Evolutionary conservation across 345 rosid species (phyloP).

Genomic region (Chamaenerion angustifolium): DNA sequence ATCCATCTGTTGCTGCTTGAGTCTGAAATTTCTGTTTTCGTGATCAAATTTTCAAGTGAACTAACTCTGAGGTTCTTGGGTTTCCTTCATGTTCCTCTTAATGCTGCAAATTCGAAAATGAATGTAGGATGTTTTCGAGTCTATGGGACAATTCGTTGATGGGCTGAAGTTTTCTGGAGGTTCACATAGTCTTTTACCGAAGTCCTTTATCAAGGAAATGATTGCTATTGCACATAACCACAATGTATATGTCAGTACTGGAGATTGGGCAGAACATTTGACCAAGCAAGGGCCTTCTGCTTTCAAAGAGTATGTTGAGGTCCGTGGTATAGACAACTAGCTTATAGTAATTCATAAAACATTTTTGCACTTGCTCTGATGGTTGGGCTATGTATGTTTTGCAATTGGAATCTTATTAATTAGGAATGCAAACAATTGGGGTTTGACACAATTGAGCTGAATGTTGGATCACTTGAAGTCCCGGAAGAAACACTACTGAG

Average conservation of each 20-base stretch:
- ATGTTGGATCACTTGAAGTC: constrained; percentile 59
- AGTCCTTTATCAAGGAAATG: constrained; percentile 50
- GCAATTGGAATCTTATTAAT: no score
- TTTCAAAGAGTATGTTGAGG: constrained; percentile 71
- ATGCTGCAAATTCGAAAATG: neutral
- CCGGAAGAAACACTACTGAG: constrained; percentile 81
- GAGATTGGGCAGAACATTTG: constrained; percentile 88
- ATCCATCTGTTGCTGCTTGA: no score
- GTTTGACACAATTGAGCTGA: constrained; percentile 73
- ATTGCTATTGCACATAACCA: constrained; percentile 64
- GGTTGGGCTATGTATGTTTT: no score
- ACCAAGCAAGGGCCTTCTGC: constrained; percentile 56
- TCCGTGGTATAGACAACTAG: constrained; percentile 9
- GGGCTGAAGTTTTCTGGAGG: constrained; percentile 87
- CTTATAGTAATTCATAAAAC: no score
- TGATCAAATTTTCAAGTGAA: no score
- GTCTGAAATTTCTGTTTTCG: no score
- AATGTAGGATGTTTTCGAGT: constrained; percentile 64
- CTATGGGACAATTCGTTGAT: constrained; percentile 79
- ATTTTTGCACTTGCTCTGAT: no score
- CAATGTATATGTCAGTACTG: constrained; percentile 73
- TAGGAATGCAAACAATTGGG: constrained; percentile 88
- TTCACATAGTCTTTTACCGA: constrained; percentile 67
- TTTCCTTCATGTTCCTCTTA: neutral
- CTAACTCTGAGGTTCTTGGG: neutral